Evolutionary conservation across 2,329 filamentous ascomycete genomes (phyloP).

Genomic region (Neonectria ditissima): DNA sequence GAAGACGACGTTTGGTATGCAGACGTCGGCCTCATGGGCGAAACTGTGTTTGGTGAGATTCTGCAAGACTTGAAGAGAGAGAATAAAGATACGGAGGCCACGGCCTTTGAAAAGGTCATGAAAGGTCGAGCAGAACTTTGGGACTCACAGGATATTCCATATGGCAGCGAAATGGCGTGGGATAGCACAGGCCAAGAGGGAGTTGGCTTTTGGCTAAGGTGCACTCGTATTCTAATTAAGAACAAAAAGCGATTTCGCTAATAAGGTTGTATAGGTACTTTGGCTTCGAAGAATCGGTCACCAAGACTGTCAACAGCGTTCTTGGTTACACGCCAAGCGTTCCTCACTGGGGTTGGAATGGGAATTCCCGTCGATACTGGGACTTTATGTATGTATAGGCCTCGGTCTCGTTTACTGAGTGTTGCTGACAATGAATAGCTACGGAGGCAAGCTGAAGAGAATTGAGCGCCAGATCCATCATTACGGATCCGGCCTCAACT

Average conservation of each 20-base stretch:
- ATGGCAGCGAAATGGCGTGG: constrained; percentile 72
- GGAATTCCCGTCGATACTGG: constrained; percentile 71
- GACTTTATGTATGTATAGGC: constrained; percentile 61
- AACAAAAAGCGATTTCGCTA: background rate
- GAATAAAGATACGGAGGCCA: constrained; percentile 53
- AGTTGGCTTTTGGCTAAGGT: constrained; percentile 69
- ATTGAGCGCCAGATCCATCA: constrained; percentile 65
- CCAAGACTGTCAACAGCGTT: constrained; percentile 65
- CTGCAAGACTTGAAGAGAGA: constrained; percentile 64
- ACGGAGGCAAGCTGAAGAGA: constrained; percentile 55
- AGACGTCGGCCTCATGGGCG: constrained; percentile 67
- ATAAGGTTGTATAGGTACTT: constrained; percentile 57
- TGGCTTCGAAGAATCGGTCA: constrained; percentile 56
- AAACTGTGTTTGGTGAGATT: constrained; percentile 67
- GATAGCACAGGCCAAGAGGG: constrained; percentile 72
- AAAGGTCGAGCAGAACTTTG: constrained; percentile 60
- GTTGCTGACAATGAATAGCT: constrained; percentile 41
- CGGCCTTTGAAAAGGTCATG: constrained; percentile 59
- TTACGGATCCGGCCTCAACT: constrained; percentile 70
- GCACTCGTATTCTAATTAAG: background rate
- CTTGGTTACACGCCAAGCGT: constrained; percentile 68
- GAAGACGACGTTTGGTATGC: constrained; percentile 57
- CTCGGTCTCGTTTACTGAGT: no score
- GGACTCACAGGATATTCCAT: constrained; percentile 64
- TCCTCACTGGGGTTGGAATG: constrained; percentile 72